Evolutionary conservation across 140 eudicot genomes (phyloP), one percentile per base, ranked within the genome.

Genomic region (Artemisia princeps): DNA sequence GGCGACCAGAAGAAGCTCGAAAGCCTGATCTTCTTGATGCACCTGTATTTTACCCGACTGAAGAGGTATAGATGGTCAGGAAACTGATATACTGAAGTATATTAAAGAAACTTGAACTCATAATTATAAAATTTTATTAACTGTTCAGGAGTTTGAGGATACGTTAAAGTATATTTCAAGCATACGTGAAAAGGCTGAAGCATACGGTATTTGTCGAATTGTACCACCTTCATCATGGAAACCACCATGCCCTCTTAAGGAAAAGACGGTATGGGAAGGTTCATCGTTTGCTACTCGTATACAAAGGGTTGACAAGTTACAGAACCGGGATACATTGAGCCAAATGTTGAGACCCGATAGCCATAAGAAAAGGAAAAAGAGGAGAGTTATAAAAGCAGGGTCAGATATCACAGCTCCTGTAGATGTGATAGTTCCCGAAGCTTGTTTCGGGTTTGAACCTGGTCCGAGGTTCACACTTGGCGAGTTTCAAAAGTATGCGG

Each of bases 181-280:
- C 71, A 85, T 92, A 72, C 96, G 96, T 2, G 65, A 77, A 1
- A 78, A 77, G 77, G 98, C 98, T 0, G 98, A 92, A 77, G 73
- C 56, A 50, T 88, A 85, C 55, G 98, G 98, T 10, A 88, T 92
- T 67, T 92, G 98, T 60, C 96, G 98, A 58, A 92, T 88, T 30
- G 95, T 92, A 40, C 98, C 98, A 30, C 98, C 98, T 67, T 80
- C 95, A 67, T 83, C 98, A 54, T 92, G 98, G 98, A 88, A 82
- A 72, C 96, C 98, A 46, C 87, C 98, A 49, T 92, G 95, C 48
- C 87, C 83, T 65, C 84, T 92, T 10, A 83, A 74, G 74, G 84
- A 82, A 60, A 85, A 62, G 16, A 54, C 55, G 42, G 70, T 74
- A 65, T 92, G 98, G 98, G 98, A 85, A 28, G 80, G 49, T 44